Evolutionary conservation across 1,284 basidiomycete species (phyloP).

Genomic region (Ceratobasidium sp.): DNA sequence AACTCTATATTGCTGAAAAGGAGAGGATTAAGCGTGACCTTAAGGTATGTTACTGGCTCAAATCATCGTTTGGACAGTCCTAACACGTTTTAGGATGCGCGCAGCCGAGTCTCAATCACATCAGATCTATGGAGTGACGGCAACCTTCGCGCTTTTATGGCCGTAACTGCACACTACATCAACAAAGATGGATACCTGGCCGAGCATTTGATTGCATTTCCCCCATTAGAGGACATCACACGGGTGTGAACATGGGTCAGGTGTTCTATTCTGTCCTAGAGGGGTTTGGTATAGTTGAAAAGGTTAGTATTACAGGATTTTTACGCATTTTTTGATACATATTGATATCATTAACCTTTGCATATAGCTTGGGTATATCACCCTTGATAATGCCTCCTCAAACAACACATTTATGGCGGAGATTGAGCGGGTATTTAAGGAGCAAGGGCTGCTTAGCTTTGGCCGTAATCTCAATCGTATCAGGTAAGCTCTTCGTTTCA

Average conservation of each 20-base stretch:
- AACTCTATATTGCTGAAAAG: conserved; percentile 16
- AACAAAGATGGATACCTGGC: conserved; percentile 16
- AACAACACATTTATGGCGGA: conserved; percentile 43
- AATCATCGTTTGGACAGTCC: not conserved
- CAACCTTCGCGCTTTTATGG: conserved; percentile 40
- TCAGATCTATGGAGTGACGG: conserved; percentile 45
- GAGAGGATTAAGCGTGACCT: conserved; percentile 6
- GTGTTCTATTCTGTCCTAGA: conserved; percentile 13
- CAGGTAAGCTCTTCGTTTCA: not conserved
- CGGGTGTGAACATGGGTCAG: conserved; percentile 28
- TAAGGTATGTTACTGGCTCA: not conserved
- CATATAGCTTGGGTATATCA: conserved; percentile 36
- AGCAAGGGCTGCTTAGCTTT: conserved; percentile 7
- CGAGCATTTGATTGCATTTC: conserved; percentile 39
- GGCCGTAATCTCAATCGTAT: conserved; percentile 22
- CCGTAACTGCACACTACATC: conserved; percentile 43
- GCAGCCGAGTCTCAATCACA: conserved; percentile 43
- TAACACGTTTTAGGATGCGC: conserved; percentile 16
- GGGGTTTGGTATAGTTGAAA: conserved; percentile 16
- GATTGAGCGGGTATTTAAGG: conserved; percentile 19
- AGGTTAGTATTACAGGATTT: conserved; percentile 13
- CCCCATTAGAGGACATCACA: conserved; percentile 29
- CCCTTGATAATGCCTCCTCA: conserved; percentile 42
- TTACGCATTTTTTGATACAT: not conserved
- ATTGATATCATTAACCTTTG: not conserved